phyloP scores from a whole-genome alignment of 2,329 filamentous ascomycete genomes.

The Neopestalotiopsis sp. region DNA sequence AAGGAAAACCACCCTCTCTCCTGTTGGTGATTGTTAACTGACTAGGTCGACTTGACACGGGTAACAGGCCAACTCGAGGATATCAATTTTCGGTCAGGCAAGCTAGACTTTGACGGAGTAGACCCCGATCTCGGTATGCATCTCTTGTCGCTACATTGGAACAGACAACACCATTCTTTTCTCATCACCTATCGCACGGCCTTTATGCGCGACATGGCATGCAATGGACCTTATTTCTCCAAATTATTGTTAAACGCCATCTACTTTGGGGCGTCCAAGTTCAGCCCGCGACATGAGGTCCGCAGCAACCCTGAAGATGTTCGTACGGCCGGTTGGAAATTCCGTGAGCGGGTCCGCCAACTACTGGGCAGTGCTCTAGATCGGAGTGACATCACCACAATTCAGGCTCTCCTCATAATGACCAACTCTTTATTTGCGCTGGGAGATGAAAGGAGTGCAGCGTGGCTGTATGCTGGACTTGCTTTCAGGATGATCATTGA shows the following conservation, averaged over 20 bases:
- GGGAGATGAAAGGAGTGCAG: constrained; percentile 54
- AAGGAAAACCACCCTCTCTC: not conserved
- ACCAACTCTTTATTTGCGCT: constrained; percentile 55
- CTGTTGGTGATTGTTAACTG: no score
- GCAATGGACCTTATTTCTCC: constrained; percentile 61
- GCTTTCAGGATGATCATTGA: constrained; percentile 63
- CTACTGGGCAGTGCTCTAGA: constrained; percentile 53
- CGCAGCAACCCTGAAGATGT: constrained; percentile 51
- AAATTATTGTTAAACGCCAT: constrained; percentile 62
- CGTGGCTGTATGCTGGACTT: constrained; percentile 64
- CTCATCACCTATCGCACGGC: constrained; percentile 57
- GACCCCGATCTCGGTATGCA: constrained; percentile 58
- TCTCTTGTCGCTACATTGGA: constrained; percentile 57
- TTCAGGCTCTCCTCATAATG: constrained; percentile 59
- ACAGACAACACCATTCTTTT: constrained; percentile 55
- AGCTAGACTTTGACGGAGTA: constrained; percentile 61
- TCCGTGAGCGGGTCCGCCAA: constrained; percentile 50
- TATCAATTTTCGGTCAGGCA: constrained; percentile 49
- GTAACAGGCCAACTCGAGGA: constrained; percentile 48
- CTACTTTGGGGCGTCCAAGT: constrained; percentile 52
- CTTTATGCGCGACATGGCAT: constrained; percentile 60
- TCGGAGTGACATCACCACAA: constrained; percentile 57
- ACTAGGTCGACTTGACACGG: no score
- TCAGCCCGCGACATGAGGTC: constrained; percentile 50
- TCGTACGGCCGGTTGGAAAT: constrained; percentile 54